These are phyloP conservation scores for Aspergillus ustus DNA, from an alignment of 2,329 filamentous ascomycete species.

Conservation along the genomic window DNA sequence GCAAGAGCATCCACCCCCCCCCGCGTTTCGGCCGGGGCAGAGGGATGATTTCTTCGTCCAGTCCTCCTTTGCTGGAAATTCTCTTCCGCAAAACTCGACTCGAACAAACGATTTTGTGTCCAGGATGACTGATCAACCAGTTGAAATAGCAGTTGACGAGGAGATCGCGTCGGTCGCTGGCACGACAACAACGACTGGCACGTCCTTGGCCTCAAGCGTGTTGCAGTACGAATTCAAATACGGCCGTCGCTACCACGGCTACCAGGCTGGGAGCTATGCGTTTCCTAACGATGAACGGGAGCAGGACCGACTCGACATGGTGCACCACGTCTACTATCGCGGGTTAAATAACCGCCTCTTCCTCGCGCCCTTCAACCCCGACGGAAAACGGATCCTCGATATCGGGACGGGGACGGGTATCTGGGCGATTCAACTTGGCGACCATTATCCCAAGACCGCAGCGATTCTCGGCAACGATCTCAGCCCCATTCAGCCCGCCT, in stretches of 20 bases:
- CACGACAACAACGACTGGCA: constrained; percentile 6
- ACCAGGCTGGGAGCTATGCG: constrained; percentile 35
- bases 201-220: constrained; percentile 18
- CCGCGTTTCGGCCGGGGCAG: background rate
- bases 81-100: background rate
- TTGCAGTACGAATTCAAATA: constrained; percentile 24
- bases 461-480: constrained; percentile 53
- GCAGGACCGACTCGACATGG: constrained; percentile 41
- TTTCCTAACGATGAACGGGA: constrained; percentile 43
- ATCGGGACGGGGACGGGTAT: constrained; percentile 46
- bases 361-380: constrained; percentile 40
- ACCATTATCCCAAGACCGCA: constrained; percentile 42
- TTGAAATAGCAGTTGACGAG: constrained; percentile 11
- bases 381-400: constrained; percentile 40
- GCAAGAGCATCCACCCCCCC: background rate
- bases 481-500: constrained; percentile 47
- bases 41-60: background rate
- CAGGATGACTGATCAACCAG: background rate
- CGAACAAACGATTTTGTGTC: background rate
- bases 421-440: constrained; percentile 42
- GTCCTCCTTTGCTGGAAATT: background rate
- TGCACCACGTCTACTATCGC: constrained; percentile 44
- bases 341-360: constrained; percentile 41
- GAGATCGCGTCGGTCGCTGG: background rate
- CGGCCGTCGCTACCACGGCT: constrained; percentile 35